phyloP scores from a whole-genome alignment of 1,284 basidiomycete species.

The Pseudozyma sp. region DNA sequence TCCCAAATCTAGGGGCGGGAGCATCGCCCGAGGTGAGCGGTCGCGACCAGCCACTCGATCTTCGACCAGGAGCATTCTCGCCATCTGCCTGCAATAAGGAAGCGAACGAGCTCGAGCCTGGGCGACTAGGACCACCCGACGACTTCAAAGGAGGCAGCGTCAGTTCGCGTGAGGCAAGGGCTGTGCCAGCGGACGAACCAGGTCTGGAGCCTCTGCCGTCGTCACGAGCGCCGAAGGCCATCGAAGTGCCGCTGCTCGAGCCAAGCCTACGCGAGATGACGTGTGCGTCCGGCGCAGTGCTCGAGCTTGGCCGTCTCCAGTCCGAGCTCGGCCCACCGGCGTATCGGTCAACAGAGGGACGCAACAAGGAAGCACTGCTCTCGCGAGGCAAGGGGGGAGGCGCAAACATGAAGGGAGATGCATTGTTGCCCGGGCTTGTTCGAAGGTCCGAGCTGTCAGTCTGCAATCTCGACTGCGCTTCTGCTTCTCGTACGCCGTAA shows the following conservation, averaged over 20 bases:
- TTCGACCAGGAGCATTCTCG: slow-evolving; percentile 3
- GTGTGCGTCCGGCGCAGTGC: slow-evolving; percentile 45
- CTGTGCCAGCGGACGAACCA: slow-evolving; percentile 28
- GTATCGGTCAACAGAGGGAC: slow-evolving; percentile 24
- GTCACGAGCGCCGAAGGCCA: slow-evolving; percentile 21
- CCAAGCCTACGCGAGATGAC: slow-evolving; percentile 35
- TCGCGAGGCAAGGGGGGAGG: slow-evolving; percentile 53
- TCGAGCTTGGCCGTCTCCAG: slow-evolving; percentile 47
- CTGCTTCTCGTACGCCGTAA: slow-evolving; percentile 23
- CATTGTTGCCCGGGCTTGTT: slow-evolving; percentile 48
- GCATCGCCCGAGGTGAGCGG: slow-evolving; percentile 43
- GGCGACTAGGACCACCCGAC: slow-evolving; percentile 17
- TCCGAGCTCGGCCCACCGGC: slow-evolving; percentile 21
- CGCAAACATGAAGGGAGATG: slow-evolving; percentile 61
- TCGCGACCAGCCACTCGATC: slow-evolving; percentile 31
- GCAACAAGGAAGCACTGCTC: slow-evolving; percentile 22
- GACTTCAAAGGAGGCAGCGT: slow-evolving; percentile 39
- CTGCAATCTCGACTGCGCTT: slow-evolving; percentile 26
- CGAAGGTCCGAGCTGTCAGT: slow-evolving; percentile 50
- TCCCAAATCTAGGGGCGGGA: slow-evolving; percentile 25
- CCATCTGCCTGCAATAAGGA: slow-evolving; percentile 20
- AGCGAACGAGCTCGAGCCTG: slow-evolving; percentile 30
- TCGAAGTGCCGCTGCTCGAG: slow-evolving; percentile 28
- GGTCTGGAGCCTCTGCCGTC: slow-evolving; percentile 31
- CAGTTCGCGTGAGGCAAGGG: slow-evolving; percentile 9